Percentiles rank a stretch among this genome's conserved stretches.
Evolutionary conservation across 2,329 filamentous ascomycete species (phyloP).

Genomic region (Coleophoma crateriformis): DNA sequence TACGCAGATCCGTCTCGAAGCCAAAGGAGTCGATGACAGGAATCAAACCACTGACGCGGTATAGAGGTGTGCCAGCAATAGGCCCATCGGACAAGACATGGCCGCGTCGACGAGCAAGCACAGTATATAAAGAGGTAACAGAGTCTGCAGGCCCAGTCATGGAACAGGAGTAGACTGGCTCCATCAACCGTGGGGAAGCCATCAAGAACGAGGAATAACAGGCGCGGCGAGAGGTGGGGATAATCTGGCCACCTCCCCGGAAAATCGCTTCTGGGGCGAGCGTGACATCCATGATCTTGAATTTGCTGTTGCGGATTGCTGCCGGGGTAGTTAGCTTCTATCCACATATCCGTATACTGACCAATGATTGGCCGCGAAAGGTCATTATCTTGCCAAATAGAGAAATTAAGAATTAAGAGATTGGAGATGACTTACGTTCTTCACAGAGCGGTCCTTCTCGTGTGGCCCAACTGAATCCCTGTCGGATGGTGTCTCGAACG

Average conservation of each 20-base stretch:
- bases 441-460: constrained; percentile 94
- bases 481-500: constrained; percentile 86
- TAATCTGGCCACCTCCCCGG: constrained; percentile 93
- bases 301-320: constrained; percentile 97
- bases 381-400: constrained; percentile 5
- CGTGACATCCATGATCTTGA: constrained; percentile 87
- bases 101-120: constrained; percentile 79
- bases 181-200: constrained; percentile 94
- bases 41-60: constrained; percentile 83
- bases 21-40: constrained; percentile 97
- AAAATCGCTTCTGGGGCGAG: constrained; percentile 89
- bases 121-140: constrained; percentile 84
- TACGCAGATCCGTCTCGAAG: constrained; percentile 94
- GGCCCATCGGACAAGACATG: constrained; percentile 94
- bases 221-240: constrained; percentile 85
- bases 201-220: constrained; percentile 97
- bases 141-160: constrained; percentile 91
- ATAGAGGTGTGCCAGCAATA: constrained; percentile 89
- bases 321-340: constrained; percentile 24
- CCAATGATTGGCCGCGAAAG: constrained; percentile 10
- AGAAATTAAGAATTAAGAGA: constrained; percentile 13
- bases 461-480: constrained; percentile 95
- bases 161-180: constrained; percentile 86
- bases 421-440: constrained; percentile 66
- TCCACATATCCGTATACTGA: constrained; percentile 9